These are phyloP conservation scores for Ophiostoma populinum DNA, from an alignment of 2,329 filamentous ascomycete species.

Conservation along the genomic window DNA sequence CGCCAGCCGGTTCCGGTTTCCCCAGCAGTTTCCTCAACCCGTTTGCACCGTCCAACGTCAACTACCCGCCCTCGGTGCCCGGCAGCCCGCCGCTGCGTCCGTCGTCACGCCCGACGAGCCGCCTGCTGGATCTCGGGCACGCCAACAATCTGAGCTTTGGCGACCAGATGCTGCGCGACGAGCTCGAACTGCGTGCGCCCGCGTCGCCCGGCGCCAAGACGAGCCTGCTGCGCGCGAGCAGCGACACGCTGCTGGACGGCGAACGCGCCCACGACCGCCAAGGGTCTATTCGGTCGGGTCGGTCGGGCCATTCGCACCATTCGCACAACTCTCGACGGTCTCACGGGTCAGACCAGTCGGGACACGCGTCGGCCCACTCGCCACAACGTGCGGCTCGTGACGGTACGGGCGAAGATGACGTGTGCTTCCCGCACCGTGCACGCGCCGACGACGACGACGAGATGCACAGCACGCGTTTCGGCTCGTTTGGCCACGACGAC, in stretches of 20 bases:
- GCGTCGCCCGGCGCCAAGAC: constrained; percentile 4
- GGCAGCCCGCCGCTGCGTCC: constrained; percentile 39
- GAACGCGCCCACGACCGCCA: not conserved
- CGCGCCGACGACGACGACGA: constrained; percentile 56
- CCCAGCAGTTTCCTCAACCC: constrained; percentile 21
- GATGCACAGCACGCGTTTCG: constrained; percentile 18
- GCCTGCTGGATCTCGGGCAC: constrained; percentile 25
- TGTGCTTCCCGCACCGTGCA: constrained; percentile 78
- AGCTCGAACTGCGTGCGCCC: constrained; percentile 34
- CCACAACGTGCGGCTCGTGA: no score
- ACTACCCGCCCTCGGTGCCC: constrained; percentile 52
- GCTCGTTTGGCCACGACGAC: constrained; percentile 6
- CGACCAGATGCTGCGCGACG: constrained; percentile 55
- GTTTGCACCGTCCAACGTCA: constrained; percentile 34
- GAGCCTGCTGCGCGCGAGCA: not conserved
- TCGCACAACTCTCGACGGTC: no score
- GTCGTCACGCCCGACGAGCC: constrained; percentile 17
- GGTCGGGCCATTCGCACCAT: no score
- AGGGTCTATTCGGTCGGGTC: no score
- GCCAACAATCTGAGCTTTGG: constrained; percentile 40
- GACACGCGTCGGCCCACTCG: no score
- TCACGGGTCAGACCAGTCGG: no score
- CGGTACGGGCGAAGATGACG: constrained; percentile 53
- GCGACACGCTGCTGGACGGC: not conserved
- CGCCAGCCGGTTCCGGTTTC: constrained; percentile 35